Base-by-base conservation (phyloP, 2,329 filamentous ascomycete species). In the Cordyceps javanica region DNA sequence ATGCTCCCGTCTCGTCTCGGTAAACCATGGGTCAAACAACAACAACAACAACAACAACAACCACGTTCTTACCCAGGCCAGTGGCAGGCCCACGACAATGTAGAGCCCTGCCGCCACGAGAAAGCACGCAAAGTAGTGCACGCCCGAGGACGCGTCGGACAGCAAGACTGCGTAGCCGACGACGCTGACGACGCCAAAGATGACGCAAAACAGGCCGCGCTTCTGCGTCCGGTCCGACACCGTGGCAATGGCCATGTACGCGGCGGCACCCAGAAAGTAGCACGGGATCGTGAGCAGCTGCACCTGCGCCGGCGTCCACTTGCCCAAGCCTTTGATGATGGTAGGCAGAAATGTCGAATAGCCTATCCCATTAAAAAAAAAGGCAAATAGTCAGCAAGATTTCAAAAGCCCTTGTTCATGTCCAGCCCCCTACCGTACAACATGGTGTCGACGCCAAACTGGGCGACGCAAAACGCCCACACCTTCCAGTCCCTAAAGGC, bases 261-360 rank as follows among this genome's bases (percentile, higher is more conserved):
- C 82, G 6, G 86, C 76, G 0, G 88, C 88, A 4, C 89, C 89
- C 5, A 91, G 69, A 5, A 83, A 82, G 68, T 92, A 92, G 70
- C 87, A 90, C 0, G 89, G 89, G 48, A 93, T 88, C 0, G 89
- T 92, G 34, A 92, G 79, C 32, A 89, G 82, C 69, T 92, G 89
- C 6, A 90, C 82, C 65, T 89, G 77, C 0, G 87, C 81, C 0
- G 76, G 75, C 0, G 82, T 77, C 76, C 87, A 90, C 11, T 64
- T 60, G 3, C 87, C 86, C 53, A 92, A 81, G 4, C 80, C 84
- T 42, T 82, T 76, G 68, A 93, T 90, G 62, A 93, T 92, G 5
- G 88, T 91, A 0, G 89, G 89, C 45, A 93, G 72, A 67, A 92
- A 92, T 0, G 87, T 91, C 51, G 84, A 87, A 69, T 85, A 91